These are phyloP conservation scores for Aspergillus sp. DNA, from an alignment of 2,329 filamentous ascomycete species.

Conservation along the genomic window DNA sequence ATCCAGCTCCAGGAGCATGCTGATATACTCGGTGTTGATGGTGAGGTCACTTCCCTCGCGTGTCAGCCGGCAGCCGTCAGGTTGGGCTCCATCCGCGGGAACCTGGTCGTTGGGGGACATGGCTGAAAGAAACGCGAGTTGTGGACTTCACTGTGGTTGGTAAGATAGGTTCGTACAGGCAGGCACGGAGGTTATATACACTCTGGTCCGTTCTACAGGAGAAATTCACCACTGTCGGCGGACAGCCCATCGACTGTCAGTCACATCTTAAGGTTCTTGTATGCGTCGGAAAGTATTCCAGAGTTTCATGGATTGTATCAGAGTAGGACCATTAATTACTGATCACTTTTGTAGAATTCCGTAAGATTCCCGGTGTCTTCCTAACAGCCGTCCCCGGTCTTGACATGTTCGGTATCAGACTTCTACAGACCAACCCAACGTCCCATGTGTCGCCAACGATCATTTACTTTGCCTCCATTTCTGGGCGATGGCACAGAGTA, in stretches of 20 bases:
- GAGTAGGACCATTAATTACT: not conserved
- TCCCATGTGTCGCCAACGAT: too few species aligned
- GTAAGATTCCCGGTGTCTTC: not conserved
- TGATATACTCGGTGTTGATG: slow-evolving; percentile 32
- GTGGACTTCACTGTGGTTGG: not conserved
- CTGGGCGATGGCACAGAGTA: slow-evolving; percentile 5
- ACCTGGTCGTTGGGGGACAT: not conserved
- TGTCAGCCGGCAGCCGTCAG: not conserved
- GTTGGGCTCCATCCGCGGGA: not conserved
- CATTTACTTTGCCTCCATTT: not conserved
- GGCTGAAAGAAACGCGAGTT: not conserved
- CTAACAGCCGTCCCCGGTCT: not conserved
- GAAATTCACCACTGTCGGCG: not conserved
- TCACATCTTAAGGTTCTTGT: not conserved
- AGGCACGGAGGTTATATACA: not conserved
- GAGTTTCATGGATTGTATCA: not conserved
- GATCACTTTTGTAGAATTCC: not conserved
- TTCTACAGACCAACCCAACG: too few species aligned
- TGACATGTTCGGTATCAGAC: not conserved
- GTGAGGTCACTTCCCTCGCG: not conserved
- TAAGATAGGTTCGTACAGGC: not conserved
- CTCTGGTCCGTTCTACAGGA: not conserved
- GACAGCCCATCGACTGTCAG: not conserved
- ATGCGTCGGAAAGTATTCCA: not conserved
- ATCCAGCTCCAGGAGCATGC: slow-evolving; percentile 50